Evolutionary conservation across 257 asterid species (phyloP).

Genomic region (Plantago major): DNA sequence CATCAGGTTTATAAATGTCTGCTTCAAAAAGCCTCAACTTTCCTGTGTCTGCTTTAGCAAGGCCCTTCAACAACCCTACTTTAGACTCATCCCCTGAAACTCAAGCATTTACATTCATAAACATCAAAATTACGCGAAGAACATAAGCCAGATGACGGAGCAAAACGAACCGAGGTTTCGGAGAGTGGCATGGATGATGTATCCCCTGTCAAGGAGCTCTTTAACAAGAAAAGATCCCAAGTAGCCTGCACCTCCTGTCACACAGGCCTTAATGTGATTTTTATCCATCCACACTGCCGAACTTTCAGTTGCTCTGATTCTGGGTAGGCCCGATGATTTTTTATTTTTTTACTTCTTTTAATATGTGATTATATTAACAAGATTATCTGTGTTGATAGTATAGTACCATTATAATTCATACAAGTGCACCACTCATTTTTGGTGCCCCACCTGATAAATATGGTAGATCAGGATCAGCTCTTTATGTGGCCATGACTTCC

Average conservation of each 20-base stretch:
- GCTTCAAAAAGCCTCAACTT: constrained; percentile 52
- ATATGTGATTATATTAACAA: too few relatives aligned
- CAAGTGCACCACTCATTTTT: too few relatives aligned
- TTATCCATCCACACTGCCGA: constrained; percentile 16
- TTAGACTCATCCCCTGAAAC: constrained; percentile 49
- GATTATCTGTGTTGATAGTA: too few relatives aligned
- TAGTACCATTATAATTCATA: too few relatives aligned
- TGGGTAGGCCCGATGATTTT: too few relatives aligned
- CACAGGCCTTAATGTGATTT: constrained; percentile 41
- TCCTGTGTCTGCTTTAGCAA: constrained; percentile 29
- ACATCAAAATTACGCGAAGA: background rate
- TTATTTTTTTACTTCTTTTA: too few relatives aligned
- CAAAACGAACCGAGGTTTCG: constrained; percentile 34
- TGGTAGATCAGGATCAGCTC: too few relatives aligned
- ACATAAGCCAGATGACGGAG: background rate
- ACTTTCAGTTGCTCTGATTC: too few relatives aligned
- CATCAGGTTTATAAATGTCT: constrained; percentile 50
- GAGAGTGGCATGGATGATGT: constrained; percentile 62
- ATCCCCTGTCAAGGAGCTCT: constrained; percentile 45
- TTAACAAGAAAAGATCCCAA: constrained; percentile 51
- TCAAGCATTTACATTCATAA: background rate
- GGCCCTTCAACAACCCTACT: constrained; percentile 47
- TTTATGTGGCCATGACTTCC: too few relatives aligned
- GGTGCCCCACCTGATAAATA: too few relatives aligned
- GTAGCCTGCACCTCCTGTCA: constrained; percentile 67